Conservation (phyloP, 495 filamentous ascomycete genomes). For the Halenospora varia region DNA sequence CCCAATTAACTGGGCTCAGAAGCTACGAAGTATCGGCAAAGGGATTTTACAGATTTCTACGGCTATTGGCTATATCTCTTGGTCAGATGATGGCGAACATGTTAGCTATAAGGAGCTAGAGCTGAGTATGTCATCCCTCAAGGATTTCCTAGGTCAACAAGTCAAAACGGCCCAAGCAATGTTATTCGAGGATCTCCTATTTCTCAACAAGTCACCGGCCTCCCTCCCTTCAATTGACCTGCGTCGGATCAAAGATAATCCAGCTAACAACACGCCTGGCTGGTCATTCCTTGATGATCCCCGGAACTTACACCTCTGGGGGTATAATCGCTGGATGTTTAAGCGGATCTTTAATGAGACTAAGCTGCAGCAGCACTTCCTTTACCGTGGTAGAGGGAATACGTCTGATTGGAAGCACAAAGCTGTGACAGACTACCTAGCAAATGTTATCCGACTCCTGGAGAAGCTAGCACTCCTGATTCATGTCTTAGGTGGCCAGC, state of each 20-base stretch:
- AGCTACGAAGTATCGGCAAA: slow-evolving; percentile 8
- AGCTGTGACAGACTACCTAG: slow-evolving; percentile 1
- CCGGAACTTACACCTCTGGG: not conserved
- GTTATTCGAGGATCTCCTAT: not conserved
- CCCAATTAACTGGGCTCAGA: slow-evolving; percentile 8
- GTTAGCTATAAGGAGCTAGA: not conserved
- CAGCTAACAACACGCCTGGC: slow-evolving; percentile 1
- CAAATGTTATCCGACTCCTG: slow-evolving; percentile 13
- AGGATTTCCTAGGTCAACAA: not conserved
- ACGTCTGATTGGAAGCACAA: not conserved
- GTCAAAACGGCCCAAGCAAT: not conserved
- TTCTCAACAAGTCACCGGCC: not conserved
- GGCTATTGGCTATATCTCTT: not conserved
- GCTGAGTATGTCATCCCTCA: not conserved
- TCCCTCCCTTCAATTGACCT: not conserved
- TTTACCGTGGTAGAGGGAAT: not conserved
- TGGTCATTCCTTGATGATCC: slow-evolving; percentile 5
- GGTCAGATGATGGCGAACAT: slow-evolving; percentile 2
- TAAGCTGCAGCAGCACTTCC: slow-evolving; percentile 2
- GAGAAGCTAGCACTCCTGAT: slow-evolving; percentile 24
- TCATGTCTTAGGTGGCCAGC: slow-evolving; percentile 26
- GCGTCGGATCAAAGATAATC: slow-evolving; percentile 1
- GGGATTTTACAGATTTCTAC: not conserved
- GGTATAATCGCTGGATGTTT: slow-evolving; percentile 5
- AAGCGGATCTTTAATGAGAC: not conserved